These are phyloP conservation scores for Phytophthora tentaculata DNA, from an alignment of 352 stramenopile species.

Conservation along the genomic window DNA sequence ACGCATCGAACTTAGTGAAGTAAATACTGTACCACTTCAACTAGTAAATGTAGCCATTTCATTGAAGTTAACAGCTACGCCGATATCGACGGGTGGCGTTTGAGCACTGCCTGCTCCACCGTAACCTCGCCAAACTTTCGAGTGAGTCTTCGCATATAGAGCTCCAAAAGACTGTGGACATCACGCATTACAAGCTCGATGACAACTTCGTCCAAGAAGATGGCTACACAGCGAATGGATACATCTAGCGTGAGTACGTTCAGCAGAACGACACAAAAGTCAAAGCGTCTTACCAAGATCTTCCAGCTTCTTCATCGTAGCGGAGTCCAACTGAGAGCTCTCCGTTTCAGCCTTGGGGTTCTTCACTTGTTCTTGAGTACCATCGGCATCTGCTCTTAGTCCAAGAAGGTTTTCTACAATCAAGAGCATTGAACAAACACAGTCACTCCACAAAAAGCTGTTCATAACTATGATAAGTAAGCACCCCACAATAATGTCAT, in stretches of 20 bases:
- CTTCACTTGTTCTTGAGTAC: slow-evolving; percentile 62
- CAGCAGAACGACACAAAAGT: not conserved
- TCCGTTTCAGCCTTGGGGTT: slow-evolving; percentile 33
- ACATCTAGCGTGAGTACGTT: not conserved
- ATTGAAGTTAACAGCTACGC: slow-evolving; percentile 13
- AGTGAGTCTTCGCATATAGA: slow-evolving; percentile 65
- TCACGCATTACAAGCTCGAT: slow-evolving; percentile 81
- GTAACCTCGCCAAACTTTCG: slow-evolving; percentile 70
- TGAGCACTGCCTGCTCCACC: slow-evolving; percentile 50
- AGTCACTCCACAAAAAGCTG: not conserved
- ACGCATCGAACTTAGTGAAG: slow-evolving; percentile 7
- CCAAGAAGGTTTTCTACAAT: slow-evolving; percentile 69
- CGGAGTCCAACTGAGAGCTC: slow-evolving; percentile 32
- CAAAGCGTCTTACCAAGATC: slow-evolving; percentile 50
- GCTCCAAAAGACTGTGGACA: slow-evolving; percentile 67
- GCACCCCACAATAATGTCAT: not conserved
- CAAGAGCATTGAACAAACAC: not conserved
- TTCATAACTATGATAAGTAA: not conserved
- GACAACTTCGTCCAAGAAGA: slow-evolving; percentile 85
- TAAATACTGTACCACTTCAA: not conserved
- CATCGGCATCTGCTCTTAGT: slow-evolving; percentile 56
- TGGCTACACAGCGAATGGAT: slow-evolving; percentile 35
- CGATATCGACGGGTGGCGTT: slow-evolving; percentile 40
- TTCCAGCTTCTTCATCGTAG: slow-evolving; percentile 51
- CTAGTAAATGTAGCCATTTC: not conserved